Conservation (phyloP, 179 eudicot genomes). For the Beta macrorhiza region DNA sequence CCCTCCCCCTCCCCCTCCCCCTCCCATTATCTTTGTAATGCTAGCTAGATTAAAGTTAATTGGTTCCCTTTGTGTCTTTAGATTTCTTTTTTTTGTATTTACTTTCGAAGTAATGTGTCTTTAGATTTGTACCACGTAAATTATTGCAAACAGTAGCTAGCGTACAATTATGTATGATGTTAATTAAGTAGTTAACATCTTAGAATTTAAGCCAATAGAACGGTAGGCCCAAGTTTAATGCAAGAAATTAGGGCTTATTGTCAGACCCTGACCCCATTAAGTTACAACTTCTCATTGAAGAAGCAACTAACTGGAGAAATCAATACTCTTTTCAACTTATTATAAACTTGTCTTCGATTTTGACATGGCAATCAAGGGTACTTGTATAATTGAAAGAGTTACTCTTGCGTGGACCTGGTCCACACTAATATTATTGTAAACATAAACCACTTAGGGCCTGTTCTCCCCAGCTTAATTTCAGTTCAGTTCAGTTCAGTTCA, state of each 20-base stretch:
- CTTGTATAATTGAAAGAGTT: neutral
- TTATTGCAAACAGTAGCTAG: neutral
- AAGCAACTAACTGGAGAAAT: neutral
- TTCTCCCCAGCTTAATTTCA: no score
- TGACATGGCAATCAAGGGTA: neutral
- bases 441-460: no score
- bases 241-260: neutral
- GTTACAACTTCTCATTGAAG: neutral
- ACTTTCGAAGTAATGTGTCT: neutral
- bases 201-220: neutral
- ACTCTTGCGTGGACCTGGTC: no score
- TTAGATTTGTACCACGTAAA: neutral
- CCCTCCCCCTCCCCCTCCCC: neutral
- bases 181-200: no score
- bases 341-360: neutral
- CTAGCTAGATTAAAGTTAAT: neutral
- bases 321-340: neutral
- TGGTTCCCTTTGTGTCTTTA: neutral
- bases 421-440: no score
- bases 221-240: neutral
- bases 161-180: no score
- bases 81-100: no score
- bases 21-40: neutral
- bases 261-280: neutral
- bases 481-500: no score